Percentiles rank a stretch among this genome's conserved stretches.
phyloP scores from a whole-genome alignment of 768 basidiomycete species.

The Pleurotus djamor region DNA sequence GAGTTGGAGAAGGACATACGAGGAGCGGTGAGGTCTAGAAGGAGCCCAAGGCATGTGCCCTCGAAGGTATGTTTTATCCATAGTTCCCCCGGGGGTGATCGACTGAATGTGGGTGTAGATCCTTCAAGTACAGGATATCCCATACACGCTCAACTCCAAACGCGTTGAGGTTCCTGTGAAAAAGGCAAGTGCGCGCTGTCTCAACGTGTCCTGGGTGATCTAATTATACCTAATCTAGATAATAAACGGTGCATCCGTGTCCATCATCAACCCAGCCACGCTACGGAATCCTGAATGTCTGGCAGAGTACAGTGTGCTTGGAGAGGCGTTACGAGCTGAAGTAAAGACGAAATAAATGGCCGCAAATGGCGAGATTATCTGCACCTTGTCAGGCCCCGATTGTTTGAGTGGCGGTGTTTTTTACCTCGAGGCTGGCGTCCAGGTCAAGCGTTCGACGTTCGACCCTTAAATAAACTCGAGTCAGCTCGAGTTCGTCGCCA shows the following conservation, averaged over 20 bases:
- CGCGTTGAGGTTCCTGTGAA: constrained; percentile 78
- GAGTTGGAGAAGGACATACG: constrained; percentile 57
- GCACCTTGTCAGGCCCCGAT: not conserved
- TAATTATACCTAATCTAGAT: constrained; percentile 39
- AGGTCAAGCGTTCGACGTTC: too few species aligned
- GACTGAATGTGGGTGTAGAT: constrained; percentile 36
- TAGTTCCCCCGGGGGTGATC: not conserved
- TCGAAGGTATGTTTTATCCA: constrained; percentile 46
- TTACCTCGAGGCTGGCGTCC: too few species aligned
- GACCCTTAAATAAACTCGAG: too few species aligned
- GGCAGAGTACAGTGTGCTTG: constrained; percentile 54
- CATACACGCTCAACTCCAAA: constrained; percentile 81
- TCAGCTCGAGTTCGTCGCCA: too few species aligned
- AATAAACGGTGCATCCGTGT: constrained; percentile 73
- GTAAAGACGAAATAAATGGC: constrained; percentile 8
- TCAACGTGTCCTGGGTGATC: constrained; percentile 15
- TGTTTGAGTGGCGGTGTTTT: too few species aligned
- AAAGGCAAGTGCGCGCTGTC: constrained; percentile 43
- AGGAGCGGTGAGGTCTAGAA: constrained; percentile 54
- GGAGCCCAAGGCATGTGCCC: constrained; percentile 78
- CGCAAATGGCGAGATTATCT: constrained; percentile 5
- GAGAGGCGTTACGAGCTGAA: constrained; percentile 46
- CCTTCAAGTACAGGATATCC: constrained; percentile 67
- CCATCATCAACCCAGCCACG: constrained; percentile 69
- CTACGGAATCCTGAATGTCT: constrained; percentile 75